Evolutionary conservation across 306 rosid species (phyloP), one percentile per base, ranked within the genome.

Genomic region (Lathyrus sativus): DNA sequence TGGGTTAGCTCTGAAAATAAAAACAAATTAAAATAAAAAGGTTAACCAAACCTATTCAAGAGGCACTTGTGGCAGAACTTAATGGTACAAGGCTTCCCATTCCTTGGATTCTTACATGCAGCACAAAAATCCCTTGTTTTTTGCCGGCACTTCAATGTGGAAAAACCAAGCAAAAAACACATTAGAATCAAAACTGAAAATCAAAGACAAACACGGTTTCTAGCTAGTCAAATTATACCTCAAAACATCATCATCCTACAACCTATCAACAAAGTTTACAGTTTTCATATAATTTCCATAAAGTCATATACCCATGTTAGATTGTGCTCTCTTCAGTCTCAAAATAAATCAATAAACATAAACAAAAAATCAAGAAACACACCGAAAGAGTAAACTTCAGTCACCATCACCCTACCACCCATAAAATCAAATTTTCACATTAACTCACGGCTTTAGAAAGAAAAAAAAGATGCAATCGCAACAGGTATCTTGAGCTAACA

Each of bases 31-130:
- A 12, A 11, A 13, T 9, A 62, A 18, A 65, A 41, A 13, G 11
- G 51, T n/a, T 18, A 54, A 43, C 9, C 62, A 18, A 73, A 92
- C 96, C 98, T 86, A 89, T 90, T 82, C 42, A 71, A 3, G 26
- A 90, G 96, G 66, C 98, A 92, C 38, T 78, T 86, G 33, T 73
- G 82, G 54, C 96, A 92, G 6, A 79, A 61, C 4, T 50, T 66
- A 15, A 88, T 73, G 9, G 71, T 1, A 67, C 98, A 92, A 14
- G 11, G 70, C 74, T 82, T 85, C 4, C 71, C 71, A 4, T 55
- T 68, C 17, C 67, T 81, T 69, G 4, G 0, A 54, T 79, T 88
- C 77, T 64, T 86, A 37, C 96, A 92, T 0, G 82, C 29, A 8
- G 85, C 96, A 11, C 68, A 31, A 44, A 86, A 79, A 64, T 79